Evolutionary conservation across 2,329 filamentous ascomycete genomes (phyloP).

Genomic region (Aspergillus novoparasiticus): DNA sequence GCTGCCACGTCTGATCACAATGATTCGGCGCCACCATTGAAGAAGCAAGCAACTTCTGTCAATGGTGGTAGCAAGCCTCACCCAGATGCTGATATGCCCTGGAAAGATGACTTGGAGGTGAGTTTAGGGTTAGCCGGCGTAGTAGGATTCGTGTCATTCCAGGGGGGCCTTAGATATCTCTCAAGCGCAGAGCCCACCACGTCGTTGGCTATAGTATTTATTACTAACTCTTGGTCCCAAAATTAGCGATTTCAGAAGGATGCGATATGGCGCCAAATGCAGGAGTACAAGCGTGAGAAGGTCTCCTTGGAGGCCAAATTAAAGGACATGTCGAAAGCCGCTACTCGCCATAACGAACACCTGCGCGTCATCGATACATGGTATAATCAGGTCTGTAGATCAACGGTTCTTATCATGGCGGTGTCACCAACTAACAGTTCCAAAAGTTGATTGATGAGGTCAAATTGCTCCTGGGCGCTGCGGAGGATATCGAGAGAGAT

Average conservation of each 20-base stretch:
- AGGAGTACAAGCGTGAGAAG: constrained; percentile 93
- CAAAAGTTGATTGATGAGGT: constrained; percentile 50
- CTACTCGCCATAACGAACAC: constrained; percentile 87
- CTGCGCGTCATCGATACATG: constrained; percentile 87
- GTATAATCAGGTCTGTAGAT: constrained; percentile 79
- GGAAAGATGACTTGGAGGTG: constrained; percentile 72
- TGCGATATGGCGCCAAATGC: constrained; percentile 96
- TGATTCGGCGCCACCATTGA: constrained; percentile 84
- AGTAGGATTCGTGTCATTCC: constrained; percentile 9
- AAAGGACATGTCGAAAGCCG: constrained; percentile 75
- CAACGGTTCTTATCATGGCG: background rate
- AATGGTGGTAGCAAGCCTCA: constrained; percentile 72
- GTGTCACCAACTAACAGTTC: constrained; percentile 18
- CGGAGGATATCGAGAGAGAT: constrained; percentile 32
- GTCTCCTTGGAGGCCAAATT: constrained; percentile 77
- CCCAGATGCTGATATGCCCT: constrained; percentile 68
- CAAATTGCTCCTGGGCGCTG: constrained; percentile 42
- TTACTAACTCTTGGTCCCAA: constrained; percentile 27
- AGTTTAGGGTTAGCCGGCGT: constrained; percentile 45
- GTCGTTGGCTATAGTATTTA: background rate
- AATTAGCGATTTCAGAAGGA: constrained; percentile 86
- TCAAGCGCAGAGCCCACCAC: constrained; percentile 9
- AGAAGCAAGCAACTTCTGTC: constrained; percentile 76
- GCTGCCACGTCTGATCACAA: constrained; percentile 78
- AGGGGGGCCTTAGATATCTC: constrained; percentile 12